A percentile compares a stretch with the other conserved stretches of the same genome.
These are phyloP conservation scores for Apodospora peruviana DNA, from an alignment of 495 filamentous ascomycete species.

Conservation along the genomic window DNA sequence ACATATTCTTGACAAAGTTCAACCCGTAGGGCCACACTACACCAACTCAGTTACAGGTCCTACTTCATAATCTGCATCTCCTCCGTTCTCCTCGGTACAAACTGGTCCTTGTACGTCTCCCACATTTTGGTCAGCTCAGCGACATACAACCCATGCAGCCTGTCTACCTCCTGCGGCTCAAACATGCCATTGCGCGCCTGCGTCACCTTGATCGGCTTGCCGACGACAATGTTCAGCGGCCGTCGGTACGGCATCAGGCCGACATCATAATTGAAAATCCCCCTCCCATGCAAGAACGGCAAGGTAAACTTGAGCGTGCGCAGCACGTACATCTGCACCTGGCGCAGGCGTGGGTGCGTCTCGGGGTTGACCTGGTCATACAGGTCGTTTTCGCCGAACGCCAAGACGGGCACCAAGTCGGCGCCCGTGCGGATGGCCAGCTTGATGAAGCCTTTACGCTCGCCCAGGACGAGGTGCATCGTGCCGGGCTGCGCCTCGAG, in stretches of 20 bases:
- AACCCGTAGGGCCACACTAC: too few relatives aligned
- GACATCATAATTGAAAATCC: conserved; percentile 96
- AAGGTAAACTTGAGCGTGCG: conserved; percentile 86
- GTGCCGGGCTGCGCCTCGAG: conserved; percentile 75
- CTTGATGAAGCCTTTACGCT: conserved; percentile 90
- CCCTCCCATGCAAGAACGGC: conserved; percentile 81
- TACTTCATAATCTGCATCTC: conserved; percentile 77
- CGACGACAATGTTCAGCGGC: conserved; percentile 83
- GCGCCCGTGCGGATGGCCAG: conserved; percentile 84
- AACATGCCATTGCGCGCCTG: conserved; percentile 33
- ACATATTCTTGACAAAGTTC: too few relatives aligned
- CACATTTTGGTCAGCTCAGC: conserved; percentile 74
- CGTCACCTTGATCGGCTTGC: conserved; percentile 66
- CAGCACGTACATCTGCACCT: conserved; percentile 74
- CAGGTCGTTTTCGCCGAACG: conserved; percentile 92
- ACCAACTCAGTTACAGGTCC: too few relatives aligned
- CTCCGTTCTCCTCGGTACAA: conserved; percentile 62
- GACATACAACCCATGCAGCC: conserved; percentile 74
- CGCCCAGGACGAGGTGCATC: conserved; percentile 68
- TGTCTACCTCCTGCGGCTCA: conserved; percentile 69
- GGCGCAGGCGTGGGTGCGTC: conserved; percentile 66
- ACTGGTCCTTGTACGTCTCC: conserved; percentile 83
- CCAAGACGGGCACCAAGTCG: conserved; percentile 84
- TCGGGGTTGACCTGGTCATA: conserved; percentile 79
- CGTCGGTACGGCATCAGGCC: conserved; percentile 90